Base-by-base conservation (phyloP, 495 filamentous ascomycete species). In the Aspergillus diversus region DNA sequence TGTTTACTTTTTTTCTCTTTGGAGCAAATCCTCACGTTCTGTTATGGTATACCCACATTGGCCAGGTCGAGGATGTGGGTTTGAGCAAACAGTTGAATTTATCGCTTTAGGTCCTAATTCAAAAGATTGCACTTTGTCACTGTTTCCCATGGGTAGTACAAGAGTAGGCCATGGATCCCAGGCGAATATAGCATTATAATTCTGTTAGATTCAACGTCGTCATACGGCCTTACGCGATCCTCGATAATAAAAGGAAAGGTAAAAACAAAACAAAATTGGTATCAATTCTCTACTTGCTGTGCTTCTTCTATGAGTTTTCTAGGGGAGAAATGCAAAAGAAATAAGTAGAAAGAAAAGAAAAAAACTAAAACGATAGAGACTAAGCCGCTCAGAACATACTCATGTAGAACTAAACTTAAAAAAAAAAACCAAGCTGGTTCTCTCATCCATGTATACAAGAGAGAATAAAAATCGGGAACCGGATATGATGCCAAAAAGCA, bases 261-360 rank as follows among this genome's bases (percentile, higher is more conserved):
- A 43, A 57, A 34, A 33, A 42, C 52, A 55, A 55, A 3, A 31
- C 55, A 33, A 63, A n/a, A 47, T 61, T 65, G 66, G 63, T 71
- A 65, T 67, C 64, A 67, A 64, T 69, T 69, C 64, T 69, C 66
- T 71, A 67, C 46, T 61, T 60, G 57, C 61, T 60, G 50, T 46
- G 37, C 52, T 31, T 66, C 64, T 69, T 71, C 66, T 71, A 67
- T 71, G 64, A 65, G 59, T 65, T 65, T 63, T 64, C 61, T 65
- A 68, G 33, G 43, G 55, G 49, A 48, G 53, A 34, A 55, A 47
- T 57, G 43, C 37, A 47, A 31, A 48, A 55, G 4, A 59, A 57
- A 60, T 31, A 35, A 46, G 49, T 39, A 59, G n/a, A 59, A 42
- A 34, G 55, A 57, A 31, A 55, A 48, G 42, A 53, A 47, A 60